Conservation (phyloP, 2,329 filamentous ascomycete genomes). For the Botrytis paeoniae region DNA sequence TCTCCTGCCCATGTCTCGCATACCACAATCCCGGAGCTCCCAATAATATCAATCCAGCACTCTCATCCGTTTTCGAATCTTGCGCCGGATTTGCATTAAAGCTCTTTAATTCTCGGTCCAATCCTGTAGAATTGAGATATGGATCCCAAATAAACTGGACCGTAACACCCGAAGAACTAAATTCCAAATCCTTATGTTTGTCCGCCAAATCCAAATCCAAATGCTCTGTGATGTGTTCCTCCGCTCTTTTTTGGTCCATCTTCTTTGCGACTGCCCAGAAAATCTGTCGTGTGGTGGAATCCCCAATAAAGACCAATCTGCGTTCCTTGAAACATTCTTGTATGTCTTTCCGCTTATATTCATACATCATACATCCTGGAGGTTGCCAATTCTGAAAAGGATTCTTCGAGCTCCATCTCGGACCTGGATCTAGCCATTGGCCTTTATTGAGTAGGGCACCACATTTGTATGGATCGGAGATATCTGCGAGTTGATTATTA, state of each 20-base stretch:
- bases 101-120: constrained; percentile 43
- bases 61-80: constrained; percentile 26
- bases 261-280: constrained; percentile 56
- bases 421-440: constrained; percentile 45
- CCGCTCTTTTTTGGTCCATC: constrained; percentile 44
- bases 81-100: constrained; percentile 36
- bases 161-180: constrained; percentile 45
- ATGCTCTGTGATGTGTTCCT: constrained; percentile 39
- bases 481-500: constrained; percentile 26
- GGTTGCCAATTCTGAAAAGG: constrained; percentile 55
- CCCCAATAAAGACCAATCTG: constrained; percentile 58
- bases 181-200: constrained; percentile 47
- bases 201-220: constrained; percentile 38
- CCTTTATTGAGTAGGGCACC: constrained; percentile 49
- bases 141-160: constrained; percentile 63
- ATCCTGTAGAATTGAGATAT: constrained; percentile 51
- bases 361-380: constrained; percentile 55
- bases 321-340: constrained; percentile 50
- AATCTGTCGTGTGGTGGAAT: constrained; percentile 57
- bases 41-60: constrained; percentile 49
- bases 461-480: constrained; percentile 53
- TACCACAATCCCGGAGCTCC: constrained; percentile 56
- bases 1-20: constrained; percentile 48
- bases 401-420: constrained; percentile 30
- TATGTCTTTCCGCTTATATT: constrained; percentile 53